Percentiles rank a stretch among this genome's conserved stretches.
phyloP scores from a whole-genome alignment of 768 basidiomycete genomes.

The Mycena metata region DNA sequence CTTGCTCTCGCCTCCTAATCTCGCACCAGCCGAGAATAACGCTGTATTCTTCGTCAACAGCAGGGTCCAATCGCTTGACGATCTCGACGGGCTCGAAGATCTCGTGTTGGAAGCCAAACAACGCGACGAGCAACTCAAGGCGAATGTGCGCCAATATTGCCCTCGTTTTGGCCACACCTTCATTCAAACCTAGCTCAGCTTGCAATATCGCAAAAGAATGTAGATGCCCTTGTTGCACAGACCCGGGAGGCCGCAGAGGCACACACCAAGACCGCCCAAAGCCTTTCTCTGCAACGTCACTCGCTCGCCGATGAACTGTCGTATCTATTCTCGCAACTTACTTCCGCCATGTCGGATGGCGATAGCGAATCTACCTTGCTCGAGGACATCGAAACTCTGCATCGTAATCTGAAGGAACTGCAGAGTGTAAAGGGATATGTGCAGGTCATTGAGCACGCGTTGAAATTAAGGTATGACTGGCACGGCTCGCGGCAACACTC shows the following conservation, averaged over 20 bases:
- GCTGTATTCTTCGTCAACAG: slow-evolving; percentile 58
- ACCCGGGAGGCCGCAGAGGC: slow-evolving; percentile 62
- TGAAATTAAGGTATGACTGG: slow-evolving; percentile 75
- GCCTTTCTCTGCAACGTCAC: slow-evolving; percentile 82
- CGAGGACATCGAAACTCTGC: slow-evolving; percentile 85
- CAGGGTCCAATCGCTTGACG: slow-evolving; percentile 61
- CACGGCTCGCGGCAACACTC: not conserved
- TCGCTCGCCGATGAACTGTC: slow-evolving; percentile 83
- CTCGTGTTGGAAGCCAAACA: slow-evolving; percentile 58
- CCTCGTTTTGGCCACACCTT: slow-evolving; percentile 41
- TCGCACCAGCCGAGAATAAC: slow-evolving; percentile 50
- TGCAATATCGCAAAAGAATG: slow-evolving; percentile 60
- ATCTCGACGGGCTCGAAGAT: slow-evolving; percentile 63
- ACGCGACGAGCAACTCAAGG: slow-evolving; percentile 56
- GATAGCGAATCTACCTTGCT: slow-evolving; percentile 74
- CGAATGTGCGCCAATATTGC: slow-evolving; percentile 57
- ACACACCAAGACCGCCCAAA: slow-evolving; percentile 75
- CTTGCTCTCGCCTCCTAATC: slow-evolving; percentile 64
- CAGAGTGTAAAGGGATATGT: slow-evolving; percentile 84
- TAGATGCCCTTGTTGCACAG: slow-evolving; percentile 61
- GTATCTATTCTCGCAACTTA: slow-evolving; percentile 73
- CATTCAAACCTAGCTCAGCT: slow-evolving; percentile 70
- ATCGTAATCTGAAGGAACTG: slow-evolving; percentile 82
- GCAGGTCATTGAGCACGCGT: slow-evolving; percentile 75
- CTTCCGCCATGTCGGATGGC: slow-evolving; percentile 65